A percentile compares a stretch with the other conserved stretches of the same genome.
Conservation (phyloP, 768 basidiomycete genomes). For the Lactarius quietus region DNA sequence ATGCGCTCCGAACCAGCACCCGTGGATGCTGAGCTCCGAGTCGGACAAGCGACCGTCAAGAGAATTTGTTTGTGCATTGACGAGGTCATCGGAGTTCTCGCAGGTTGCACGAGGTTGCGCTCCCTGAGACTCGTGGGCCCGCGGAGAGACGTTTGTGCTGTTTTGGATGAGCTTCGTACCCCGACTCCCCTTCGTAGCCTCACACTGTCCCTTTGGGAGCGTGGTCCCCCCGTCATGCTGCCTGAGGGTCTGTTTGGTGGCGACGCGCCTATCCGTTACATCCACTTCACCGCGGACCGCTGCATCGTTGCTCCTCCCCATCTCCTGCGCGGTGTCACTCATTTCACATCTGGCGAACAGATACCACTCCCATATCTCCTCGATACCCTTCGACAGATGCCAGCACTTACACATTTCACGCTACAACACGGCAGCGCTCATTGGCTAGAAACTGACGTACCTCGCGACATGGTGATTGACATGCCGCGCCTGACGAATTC, state of each 20-base stretch:
- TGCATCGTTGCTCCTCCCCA: slow-evolving; percentile 11
- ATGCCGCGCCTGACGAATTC: slow-evolving; percentile 12
- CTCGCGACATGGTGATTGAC: background rate
- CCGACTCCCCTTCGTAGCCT: slow-evolving; percentile 8
- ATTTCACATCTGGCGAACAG: slow-evolving; percentile 21
- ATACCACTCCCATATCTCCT: slow-evolving; percentile 6
- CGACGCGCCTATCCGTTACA: slow-evolving; percentile 9
- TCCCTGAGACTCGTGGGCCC: slow-evolving; percentile 14
- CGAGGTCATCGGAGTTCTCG: slow-evolving; percentile 14
- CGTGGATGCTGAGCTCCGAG: slow-evolving; percentile 13
- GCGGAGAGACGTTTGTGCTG: slow-evolving; percentile 6
- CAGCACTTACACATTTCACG: slow-evolving; percentile 8
- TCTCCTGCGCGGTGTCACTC: slow-evolving; percentile 17
- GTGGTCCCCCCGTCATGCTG: slow-evolving; percentile 13
- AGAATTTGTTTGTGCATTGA: slow-evolving; percentile 2
- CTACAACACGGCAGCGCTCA: slow-evolving; percentile 12
- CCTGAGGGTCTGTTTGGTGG: slow-evolving; percentile 16
- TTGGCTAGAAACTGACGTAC: slow-evolving; percentile 6
- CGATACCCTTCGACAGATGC: slow-evolving; percentile 15
- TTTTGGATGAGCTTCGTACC: slow-evolving; percentile 9
- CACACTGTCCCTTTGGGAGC: slow-evolving; percentile 8
- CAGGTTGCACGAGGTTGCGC: slow-evolving; percentile 15
- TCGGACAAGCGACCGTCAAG: slow-evolving; percentile 7
- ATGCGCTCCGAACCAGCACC: slow-evolving; percentile 12
- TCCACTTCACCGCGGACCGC: slow-evolving; percentile 10